phyloP scores from a whole-genome alignment of 805 yeast species.

The Saccharomycopsis babjevae region DNA sequence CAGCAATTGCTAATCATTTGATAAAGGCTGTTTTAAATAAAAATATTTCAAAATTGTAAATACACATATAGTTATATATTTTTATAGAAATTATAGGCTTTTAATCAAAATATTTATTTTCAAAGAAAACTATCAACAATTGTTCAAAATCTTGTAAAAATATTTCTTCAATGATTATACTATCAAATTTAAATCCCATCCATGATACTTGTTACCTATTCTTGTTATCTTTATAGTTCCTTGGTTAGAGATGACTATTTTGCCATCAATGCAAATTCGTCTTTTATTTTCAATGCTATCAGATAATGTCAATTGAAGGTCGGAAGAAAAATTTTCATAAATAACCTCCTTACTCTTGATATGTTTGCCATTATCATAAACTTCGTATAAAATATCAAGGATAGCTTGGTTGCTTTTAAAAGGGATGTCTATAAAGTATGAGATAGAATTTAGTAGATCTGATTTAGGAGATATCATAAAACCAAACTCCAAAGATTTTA shows the following conservation, averaged over 20 bases:
- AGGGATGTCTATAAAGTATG: slow-evolving; percentile 13
- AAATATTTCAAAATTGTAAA: slow-evolving; percentile 6
- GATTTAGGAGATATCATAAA: slow-evolving; percentile 50
- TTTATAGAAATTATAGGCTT: too few species aligned
- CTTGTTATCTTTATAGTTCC: neutral
- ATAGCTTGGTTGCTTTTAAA: slow-evolving; percentile 7
- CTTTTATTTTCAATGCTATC: slow-evolving; percentile 21
- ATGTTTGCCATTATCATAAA: slow-evolving; percentile 49
- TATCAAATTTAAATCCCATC: neutral
- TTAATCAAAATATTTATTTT: too few species aligned
- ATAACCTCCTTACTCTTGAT: slow-evolving; percentile 31
- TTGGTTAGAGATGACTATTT: slow-evolving; percentile 27
- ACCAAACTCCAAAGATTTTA: slow-evolving; percentile 46
- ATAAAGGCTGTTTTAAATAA: slow-evolving; percentile 16
- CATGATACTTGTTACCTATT: neutral
- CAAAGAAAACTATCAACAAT: too few species aligned
- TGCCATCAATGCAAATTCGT: slow-evolving; percentile 63
- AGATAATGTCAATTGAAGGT: slow-evolving; percentile 18
- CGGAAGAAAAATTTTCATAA: slow-evolving; percentile 6
- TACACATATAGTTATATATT: neutral
- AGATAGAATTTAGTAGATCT: neutral
- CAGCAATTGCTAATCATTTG: slow-evolving; percentile 25
- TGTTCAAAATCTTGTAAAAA: too few species aligned
- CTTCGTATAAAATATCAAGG: slow-evolving; percentile 43
- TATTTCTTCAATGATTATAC: neutral